Base-by-base conservation (phyloP, 2,329 filamentous ascomycete species). In the Claviceps monticola region DNA sequence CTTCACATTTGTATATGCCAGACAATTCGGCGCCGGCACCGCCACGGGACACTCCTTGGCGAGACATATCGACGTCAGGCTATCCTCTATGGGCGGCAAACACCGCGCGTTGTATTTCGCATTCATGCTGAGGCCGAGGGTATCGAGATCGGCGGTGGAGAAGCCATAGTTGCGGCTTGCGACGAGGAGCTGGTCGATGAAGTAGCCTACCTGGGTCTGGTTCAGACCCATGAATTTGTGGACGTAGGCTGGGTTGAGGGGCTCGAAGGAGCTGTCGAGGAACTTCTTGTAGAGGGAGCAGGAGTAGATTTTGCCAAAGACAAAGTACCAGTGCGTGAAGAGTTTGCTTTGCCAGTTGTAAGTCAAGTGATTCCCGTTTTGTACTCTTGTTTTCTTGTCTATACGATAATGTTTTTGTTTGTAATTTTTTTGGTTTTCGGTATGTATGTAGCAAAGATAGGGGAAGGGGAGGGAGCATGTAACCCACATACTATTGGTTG, bases 221-320 rank as follows among this genome's bases (percentile, higher is more conserved):
- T 64, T 59, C 21, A 66, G 55, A 48, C 63, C 56, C 64, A 66
- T 66, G 52, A 57, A 66, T 44, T 65, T 64, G 57, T 66, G 64
- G 4, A 63, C 62, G 51, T 64, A 65, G 29, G 63, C 60, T 16
- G 57, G 58, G 48, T 50, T 58, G 19, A 57, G 54, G 23, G 51
- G 48, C 4, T 52, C 55, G 34, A 58, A 57, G 2, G 53, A 51
- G 16, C 52, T 53, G 5, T 54, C 46, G 1, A 59, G 57, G 26
- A 58, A 54, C 3, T 56, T 51, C 26, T 55, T 54, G 13, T 55
- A 57, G 9, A 48, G 41, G 11, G 55, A 60, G 51, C 63, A 65
- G 17, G 57, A 58, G 50, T 60, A 65, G 16, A 62, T 54, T 26
- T 55, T 56, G 37, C 58, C 58, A 51, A 65, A 65, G 16, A 61